These are phyloP conservation scores for Trichosanthes truncata DNA, from an alignment of 306 rosid species.

Conservation along the genomic window DNA sequence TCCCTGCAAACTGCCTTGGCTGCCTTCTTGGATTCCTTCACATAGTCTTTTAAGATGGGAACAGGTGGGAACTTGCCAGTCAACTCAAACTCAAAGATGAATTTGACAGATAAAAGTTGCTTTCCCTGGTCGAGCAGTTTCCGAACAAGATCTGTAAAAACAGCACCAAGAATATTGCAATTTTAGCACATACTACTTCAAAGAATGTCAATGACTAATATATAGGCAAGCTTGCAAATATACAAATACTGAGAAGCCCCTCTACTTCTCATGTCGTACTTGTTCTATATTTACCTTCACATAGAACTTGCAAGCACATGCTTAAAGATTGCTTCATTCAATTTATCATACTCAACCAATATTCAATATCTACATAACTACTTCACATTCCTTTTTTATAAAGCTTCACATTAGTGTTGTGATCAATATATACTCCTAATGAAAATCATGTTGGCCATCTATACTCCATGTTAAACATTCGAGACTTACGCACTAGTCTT, in stretches of 20 bases:
- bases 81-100: constrained; percentile 52
- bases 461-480: neutral
- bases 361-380: neutral
- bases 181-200: neutral
- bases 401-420: neutral
- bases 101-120: constrained; percentile 53
- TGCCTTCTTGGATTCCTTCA: constrained; percentile 42
- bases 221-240: neutral
- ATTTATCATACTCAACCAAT: neutral
- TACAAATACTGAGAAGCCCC: neutral
- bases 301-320: neutral
- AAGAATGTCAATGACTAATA: neutral
- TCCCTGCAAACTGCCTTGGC: constrained; percentile 35
- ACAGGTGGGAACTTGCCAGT: constrained; percentile 60
- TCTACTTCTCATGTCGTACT: neutral
- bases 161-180: constrained; percentile 6
- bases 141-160: constrained; percentile 55
- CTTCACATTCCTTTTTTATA: neutral
- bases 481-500: neutral
- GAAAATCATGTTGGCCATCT: neutral
- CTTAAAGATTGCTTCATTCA: neutral
- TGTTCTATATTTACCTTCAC: neutral
- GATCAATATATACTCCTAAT: neutral
- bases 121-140: constrained; percentile 48
- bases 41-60: constrained; percentile 47